Base-by-base conservation (phyloP, 2,329 filamentous ascomycete genomes). In the Paraphaeosphaeria minitans region DNA sequence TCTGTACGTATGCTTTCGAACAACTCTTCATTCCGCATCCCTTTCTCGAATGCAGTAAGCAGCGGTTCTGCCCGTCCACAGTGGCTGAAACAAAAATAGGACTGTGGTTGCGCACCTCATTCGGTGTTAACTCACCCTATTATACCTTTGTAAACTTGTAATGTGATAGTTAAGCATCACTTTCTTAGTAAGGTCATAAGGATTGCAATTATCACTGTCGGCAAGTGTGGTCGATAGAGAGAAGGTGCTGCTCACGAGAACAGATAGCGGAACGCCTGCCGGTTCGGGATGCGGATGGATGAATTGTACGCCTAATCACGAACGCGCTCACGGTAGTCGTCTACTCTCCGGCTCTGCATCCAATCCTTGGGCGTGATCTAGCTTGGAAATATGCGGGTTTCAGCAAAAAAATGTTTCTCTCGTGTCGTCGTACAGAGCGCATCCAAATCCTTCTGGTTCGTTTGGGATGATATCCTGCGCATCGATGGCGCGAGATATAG, bases 221-320 rank as follows among this genome's bases (percentile, higher is more conserved):
- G 24, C 24, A 3, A 27, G 3, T 27, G 24, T 27, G 24, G 24
- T 27, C 29, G 19, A 27, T 35, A 35, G 14, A 13, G 22, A 52
- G n/a, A 53, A 45, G 24, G n/a, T 19, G n/a, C n/a, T 43, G 22
- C n/a, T 24, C 27, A 53, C 51, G 1, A 42, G 31, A 46, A 14
- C 10, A 37, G 51, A 22, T 22, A 53, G 31, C 51, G 51, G 51
- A 42, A 41, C 51, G 51, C 41, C 12, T 53, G 21, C 51, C 51
- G 27, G 27, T 24, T 53, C 9, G 12, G 41, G 51, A 9, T 45
- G 41, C 51, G 51, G 51, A 53, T 53, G 51, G 29, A 46, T 43
- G 9, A 24, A 24, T 39, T n/a, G 2, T 22, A 22, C 19, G 39
- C 39, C 37, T 41, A 35, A 52, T 10, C 35, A 42, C 41, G 19